Evolutionary conservation across 2,329 filamentous ascomycete species (phyloP).

Genomic region (Parasarocladium wereldwijsianum): DNA sequence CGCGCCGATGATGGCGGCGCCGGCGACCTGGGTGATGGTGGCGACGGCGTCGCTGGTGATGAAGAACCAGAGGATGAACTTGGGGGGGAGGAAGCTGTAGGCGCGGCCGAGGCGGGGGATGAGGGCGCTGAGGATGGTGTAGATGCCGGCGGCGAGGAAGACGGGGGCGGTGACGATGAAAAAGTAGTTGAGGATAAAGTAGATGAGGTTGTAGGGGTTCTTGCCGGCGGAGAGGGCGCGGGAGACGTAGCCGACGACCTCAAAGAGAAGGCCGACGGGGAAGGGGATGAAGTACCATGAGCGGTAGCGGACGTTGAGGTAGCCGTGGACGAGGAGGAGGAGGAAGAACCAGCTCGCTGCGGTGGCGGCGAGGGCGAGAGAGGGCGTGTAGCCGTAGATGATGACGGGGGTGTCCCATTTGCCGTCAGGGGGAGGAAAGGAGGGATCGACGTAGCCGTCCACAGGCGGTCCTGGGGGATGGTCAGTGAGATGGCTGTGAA

Average conservation of each 20-base stretch:
- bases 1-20: slow-evolving; percentile 37
- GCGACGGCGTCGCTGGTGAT: slow-evolving; percentile 37
- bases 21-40: slow-evolving; percentile 36
- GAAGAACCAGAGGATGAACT: slow-evolving; percentile 36
- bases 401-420: slow-evolving; percentile 30
- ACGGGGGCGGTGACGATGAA: slow-evolving; percentile 46
- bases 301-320: slow-evolving; percentile 19
- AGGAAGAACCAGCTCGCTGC: slow-evolving; percentile 28
- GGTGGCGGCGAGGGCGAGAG: slow-evolving; percentile 26
- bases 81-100: slow-evolving; percentile 29
- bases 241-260: slow-evolving; percentile 34
- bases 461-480: slow-evolving; percentile 6
- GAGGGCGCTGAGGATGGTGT: slow-evolving; percentile 35
- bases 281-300: slow-evolving; percentile 33
- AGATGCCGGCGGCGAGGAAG: slow-evolving; percentile 40
- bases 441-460: slow-evolving; percentile 31
- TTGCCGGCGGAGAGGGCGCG: slow-evolving; percentile 30
- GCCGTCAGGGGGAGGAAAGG: slow-evolving; percentile 32
- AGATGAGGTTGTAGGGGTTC: slow-evolving; percentile 37
- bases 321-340: slow-evolving; percentile 21
- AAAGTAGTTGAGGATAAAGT: slow-evolving; percentile 45
- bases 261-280: slow-evolving; percentile 27
- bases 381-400: slow-evolving; percentile 34
- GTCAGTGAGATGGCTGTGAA: background rate
- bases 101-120: slow-evolving; percentile 27